Evolutionary conservation across 1,284 basidiomycete species (phyloP).

Genomic region (Ustilago loliicola): DNA sequence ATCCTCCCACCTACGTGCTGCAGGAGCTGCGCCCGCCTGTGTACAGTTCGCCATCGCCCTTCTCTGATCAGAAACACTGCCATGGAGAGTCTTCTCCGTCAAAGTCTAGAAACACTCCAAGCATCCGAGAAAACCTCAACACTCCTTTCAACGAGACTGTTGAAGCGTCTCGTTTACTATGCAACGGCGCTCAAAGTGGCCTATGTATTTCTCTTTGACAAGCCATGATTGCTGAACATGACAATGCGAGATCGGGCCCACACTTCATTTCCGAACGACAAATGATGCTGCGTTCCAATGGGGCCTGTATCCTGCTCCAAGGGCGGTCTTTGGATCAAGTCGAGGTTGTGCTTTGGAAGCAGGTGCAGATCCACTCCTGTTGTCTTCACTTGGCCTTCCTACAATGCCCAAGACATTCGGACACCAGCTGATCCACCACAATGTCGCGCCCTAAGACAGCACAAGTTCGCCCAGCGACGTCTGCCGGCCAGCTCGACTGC

Average conservation of each 20-base stretch:
- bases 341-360: neutral
- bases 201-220: neutral
- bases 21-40: neutral
- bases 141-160: neutral
- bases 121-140: neutral
- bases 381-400: neutral
- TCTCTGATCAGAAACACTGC: neutral
- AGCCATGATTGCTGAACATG: neutral
- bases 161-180: neutral
- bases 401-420: neutral
- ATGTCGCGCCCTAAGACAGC: constrained; percentile 39
- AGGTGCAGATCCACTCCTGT: neutral
- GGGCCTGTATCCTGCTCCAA: neutral
- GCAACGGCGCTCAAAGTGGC: no score
- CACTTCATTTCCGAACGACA: constrained; percentile 9
- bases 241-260: neutral
- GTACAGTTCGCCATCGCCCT: no score
- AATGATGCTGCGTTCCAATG: neutral
- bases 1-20: neutral
- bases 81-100: neutral
- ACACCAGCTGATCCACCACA: neutral
- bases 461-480: constrained; percentile 17
- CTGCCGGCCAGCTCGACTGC: constrained; percentile 15
- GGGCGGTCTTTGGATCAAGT: neutral
- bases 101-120: neutral